A percentile compares a stretch with the other conserved stretches of the same genome.
Conservation (phyloP, 441 rosid species). For the Hura crepitans region DNA sequence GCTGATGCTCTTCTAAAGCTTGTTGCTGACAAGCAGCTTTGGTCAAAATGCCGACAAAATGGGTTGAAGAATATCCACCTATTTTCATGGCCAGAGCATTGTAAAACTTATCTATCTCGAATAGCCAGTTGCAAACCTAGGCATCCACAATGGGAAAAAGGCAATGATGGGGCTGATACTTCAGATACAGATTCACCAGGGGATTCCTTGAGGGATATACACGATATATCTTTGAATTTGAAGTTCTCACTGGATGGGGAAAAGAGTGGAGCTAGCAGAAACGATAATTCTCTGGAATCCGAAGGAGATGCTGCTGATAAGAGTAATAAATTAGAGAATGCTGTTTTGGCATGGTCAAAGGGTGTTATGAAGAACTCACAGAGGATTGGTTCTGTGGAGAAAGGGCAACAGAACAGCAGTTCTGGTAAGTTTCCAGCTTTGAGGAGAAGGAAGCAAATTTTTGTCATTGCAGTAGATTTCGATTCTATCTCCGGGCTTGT, state of each 20-base stretch:
- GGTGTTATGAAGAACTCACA: conserved; percentile 35
- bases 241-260: conserved; percentile 78
- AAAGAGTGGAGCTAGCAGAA: conserved; percentile 42
- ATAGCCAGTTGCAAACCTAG: conserved; percentile 76
- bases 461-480: conserved; percentile 73
- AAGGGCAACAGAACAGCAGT: conserved; percentile 37
- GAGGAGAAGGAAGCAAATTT: conserved; percentile 61
- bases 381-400: conserved; percentile 41
- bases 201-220: conserved; percentile 75
- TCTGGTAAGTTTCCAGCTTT: conserved; percentile 46
- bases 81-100: conserved; percentile 92
- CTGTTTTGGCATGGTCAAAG: conserved; percentile 50
- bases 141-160: conserved; percentile 78
- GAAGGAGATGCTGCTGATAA: conserved; percentile 44
- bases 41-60: conserved; percentile 82
- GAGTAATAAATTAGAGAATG: conserved; percentile 46
- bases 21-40: conserved; percentile 76
- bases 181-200: conserved; percentile 64
- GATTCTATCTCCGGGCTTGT: conserved; percentile 39
- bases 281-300: conserved; percentile 40
- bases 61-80: conserved; percentile 78
- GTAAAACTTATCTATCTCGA: conserved; percentile 68
- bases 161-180: conserved; percentile 38
- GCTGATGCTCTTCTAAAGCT: conserved; percentile 85
- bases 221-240: conserved; percentile 71